A percentile compares a stretch with the other conserved stretches of the same genome.
phyloP scores from a whole-genome alignment of 139 green algal species.

The Chlamydomonas asymmetrica region DNA sequence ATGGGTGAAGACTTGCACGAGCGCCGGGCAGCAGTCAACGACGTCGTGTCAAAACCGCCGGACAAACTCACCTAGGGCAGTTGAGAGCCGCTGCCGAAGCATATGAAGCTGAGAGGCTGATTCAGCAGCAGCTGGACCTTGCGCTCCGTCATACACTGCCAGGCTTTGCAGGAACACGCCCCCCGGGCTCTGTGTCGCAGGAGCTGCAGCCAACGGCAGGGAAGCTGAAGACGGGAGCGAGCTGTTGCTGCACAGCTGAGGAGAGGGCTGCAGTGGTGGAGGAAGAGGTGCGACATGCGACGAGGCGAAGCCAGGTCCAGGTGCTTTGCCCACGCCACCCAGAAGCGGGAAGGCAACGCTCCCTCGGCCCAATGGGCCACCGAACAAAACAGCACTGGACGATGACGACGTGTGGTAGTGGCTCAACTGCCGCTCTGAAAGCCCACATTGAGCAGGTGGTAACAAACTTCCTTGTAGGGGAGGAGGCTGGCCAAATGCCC shows the following conservation, averaged over 20 bases:
- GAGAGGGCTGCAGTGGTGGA: background rate
- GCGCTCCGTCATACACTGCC: too few relatives aligned
- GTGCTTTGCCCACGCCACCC: background rate
- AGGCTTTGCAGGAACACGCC: background rate
- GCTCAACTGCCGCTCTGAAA: slow-evolving; percentile 7
- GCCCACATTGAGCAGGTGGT: background rate
- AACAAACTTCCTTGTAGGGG: background rate
- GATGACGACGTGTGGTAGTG: slow-evolving; percentile 12
- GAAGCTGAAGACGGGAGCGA: background rate
- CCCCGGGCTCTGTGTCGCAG: slow-evolving; percentile 1
- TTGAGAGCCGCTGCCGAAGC: background rate
- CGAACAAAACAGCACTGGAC: background rate
- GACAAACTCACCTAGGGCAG: too few relatives aligned
- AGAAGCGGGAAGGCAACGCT: background rate
- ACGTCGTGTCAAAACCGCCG: too few relatives aligned
- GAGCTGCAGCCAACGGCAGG: slow-evolving; percentile 2
- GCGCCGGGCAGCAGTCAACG: too few relatives aligned
- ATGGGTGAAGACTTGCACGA: too few relatives aligned
- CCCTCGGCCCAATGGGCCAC: background rate
- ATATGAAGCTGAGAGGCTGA: background rate
- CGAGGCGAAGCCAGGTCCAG: background rate
- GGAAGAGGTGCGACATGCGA: background rate
- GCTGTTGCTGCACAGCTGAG: slow-evolving; percentile 2
- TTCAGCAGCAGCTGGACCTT: background rate
- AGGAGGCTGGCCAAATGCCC: too few relatives aligned